phyloP scores from a whole-genome alignment of 345 rosid species.

The Draba incana region DNA sequence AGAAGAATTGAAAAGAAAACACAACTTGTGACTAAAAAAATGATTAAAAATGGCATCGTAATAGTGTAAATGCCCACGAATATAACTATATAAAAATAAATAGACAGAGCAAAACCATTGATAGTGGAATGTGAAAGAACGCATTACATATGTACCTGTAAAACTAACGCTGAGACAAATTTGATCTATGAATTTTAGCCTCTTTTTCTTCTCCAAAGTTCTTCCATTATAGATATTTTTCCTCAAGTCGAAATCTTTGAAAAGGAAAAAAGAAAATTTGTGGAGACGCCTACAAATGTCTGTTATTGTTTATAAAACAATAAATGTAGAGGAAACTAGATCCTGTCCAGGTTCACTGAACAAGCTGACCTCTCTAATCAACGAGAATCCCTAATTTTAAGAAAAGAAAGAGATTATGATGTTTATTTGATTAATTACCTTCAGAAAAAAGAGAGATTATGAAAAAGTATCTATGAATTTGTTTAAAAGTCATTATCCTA shows the following conservation, averaged over 20 bases:
- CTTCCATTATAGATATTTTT: not conserved
- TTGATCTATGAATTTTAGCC: conserved; percentile 7
- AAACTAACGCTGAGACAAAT: not conserved
- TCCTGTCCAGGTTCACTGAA: conserved; percentile 25
- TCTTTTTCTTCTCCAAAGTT: conserved; percentile 8
- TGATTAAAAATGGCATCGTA: not conserved
- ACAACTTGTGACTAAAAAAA: not conserved
- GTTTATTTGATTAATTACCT: not conserved
- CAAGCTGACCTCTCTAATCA: conserved; percentile 10
- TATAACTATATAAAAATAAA: conserved; percentile 9
- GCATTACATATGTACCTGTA: conserved; percentile 30
- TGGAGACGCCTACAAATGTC: conserved; percentile 4
- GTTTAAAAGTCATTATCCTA: not conserved
- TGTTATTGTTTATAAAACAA: conserved; percentile 1
- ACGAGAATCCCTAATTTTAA: conserved; percentile 23
- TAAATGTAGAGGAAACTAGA: not conserved
- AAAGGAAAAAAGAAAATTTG: not conserved
- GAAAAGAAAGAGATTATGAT: not conserved
- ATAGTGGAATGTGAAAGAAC: conserved; percentile 34
- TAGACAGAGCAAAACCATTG: conserved; percentile 23
- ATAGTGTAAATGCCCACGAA: conserved; percentile 7
- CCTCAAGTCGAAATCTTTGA: not conserved
- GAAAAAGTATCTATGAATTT: not conserved
- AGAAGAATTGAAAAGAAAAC: not conserved
- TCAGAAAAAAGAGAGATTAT: not conserved